Base-by-base conservation (phyloP, 2,329 filamentous ascomycete genomes). In the Penicillium freii region DNA sequence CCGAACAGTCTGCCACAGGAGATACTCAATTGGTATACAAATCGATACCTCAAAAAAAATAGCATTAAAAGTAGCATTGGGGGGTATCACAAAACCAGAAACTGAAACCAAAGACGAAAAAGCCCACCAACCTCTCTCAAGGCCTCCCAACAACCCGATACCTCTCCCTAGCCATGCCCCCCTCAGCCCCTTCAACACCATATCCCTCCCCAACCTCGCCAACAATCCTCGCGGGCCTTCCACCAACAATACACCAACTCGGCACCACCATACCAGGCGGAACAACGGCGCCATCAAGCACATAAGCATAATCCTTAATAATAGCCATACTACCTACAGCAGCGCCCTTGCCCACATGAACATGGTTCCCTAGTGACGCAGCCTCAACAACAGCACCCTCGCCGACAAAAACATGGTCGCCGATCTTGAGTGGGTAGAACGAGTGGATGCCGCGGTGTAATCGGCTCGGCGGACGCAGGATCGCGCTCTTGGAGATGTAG, bases 371-470 rank as follows among this genome's bases (percentile, higher is more conserved):
- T 53, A 99, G 85, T 36, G 85, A 84, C 7, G 92, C 91, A 0
- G 93, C 91, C 71, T 94, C 91, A 38, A 99, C 83, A 39, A 93
- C 84, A 38, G 87, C 86, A 34, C 81, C 80, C 68, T 85, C 82
- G 57, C 91, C 92, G 49, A 99, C 84, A 75, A 93, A 97, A 62
- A 97, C 92, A 76, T 97, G 93, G 73, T 97, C 92, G 45, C 92
- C 92, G 63, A 99, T 89, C 60, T 94, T 91, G 66, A 97, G 87
- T 9, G 92, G 92, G 74, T 93, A 93, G 76, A 92, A 73, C 7
- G 65, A 70, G 52, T 74, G 67, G 5, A 71, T 64, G 69, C 92
- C 91, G 68, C 92, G 88, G 73, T 92, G 90, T 49, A 95, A 80
- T 27, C 92, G 85, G 33, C 88, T 90, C 0, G 94, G 92, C 0